Evolutionary conservation across 2,329 filamentous ascomycete genomes (phyloP).

Genomic region (Periconia macrospinosa): DNA sequence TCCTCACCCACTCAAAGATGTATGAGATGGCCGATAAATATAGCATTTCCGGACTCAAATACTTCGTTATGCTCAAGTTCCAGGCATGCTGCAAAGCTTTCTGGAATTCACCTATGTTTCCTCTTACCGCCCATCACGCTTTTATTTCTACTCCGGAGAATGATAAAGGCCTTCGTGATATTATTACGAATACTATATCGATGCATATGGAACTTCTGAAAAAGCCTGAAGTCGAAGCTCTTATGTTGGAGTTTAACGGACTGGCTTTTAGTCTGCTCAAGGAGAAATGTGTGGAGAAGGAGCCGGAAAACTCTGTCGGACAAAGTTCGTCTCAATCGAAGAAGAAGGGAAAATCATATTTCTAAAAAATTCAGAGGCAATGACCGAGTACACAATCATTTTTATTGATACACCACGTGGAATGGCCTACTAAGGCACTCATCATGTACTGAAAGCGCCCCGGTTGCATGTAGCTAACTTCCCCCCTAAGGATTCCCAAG

Average conservation of each 20-base stretch:
- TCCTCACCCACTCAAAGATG: neutral
- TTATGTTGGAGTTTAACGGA: neutral
- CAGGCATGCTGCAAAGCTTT: neutral
- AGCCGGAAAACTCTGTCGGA: too few relatives aligned
- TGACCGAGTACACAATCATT: too few relatives aligned
- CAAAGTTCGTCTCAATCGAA: too few relatives aligned
- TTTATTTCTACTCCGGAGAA: neutral
- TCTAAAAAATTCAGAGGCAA: too few relatives aligned
- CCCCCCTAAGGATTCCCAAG: too few relatives aligned
- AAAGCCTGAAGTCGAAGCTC: neutral
- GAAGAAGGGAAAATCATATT: too few relatives aligned
- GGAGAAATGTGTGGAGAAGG: neutral
- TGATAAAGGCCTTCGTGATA: neutral
- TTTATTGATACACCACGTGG: too few relatives aligned
- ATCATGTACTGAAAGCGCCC: too few relatives aligned
- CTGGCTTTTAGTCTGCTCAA: constrained; percentile 1
- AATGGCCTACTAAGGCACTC: too few relatives aligned
- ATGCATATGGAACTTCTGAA: neutral
- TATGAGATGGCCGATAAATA: neutral
- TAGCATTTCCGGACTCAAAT: neutral
- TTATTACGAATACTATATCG: neutral
- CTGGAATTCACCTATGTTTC: neutral
- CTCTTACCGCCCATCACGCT: neutral
- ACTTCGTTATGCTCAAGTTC: neutral
- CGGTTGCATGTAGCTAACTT: too few relatives aligned